Conservation (phyloP, 176 grass and related monocot species). For the Lolium multiflorum region DNA sequence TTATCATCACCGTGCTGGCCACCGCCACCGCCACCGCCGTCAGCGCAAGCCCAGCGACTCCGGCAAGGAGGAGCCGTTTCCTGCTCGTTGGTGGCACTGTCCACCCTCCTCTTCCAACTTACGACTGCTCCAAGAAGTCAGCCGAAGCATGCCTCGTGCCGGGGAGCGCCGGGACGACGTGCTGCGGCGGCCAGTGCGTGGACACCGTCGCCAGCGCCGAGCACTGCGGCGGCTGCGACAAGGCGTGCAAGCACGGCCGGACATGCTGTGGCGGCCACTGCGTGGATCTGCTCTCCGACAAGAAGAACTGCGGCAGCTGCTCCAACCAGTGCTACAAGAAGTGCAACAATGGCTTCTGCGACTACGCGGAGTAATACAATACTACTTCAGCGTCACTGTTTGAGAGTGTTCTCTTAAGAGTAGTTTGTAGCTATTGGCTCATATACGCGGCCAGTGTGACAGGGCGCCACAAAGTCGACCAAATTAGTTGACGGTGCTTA, state of each 20-base stretch:
- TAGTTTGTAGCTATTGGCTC: too few species aligned
- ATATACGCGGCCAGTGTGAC: not conserved
- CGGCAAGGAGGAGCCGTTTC: constrained; percentile 27
- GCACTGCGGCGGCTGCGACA: constrained; percentile 15
- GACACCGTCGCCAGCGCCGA: not conserved
- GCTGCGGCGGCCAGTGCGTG: constrained; percentile 40
- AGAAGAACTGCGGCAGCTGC: constrained; percentile 41
- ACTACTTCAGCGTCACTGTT: not conserved
- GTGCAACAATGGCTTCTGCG: constrained; percentile 15
- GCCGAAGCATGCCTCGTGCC: constrained; percentile 31
- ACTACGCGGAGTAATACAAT: not conserved
- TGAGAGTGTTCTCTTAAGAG: not conserved
- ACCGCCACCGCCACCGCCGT: not conserved
- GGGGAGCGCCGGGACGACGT: constrained; percentile 15
- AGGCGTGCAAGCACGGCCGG: constrained; percentile 5
- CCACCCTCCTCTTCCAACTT: not conserved
- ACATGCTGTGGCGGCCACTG: constrained; percentile 40
- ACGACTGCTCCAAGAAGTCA: constrained; percentile 35
- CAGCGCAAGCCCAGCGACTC: not conserved
- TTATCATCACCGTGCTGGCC: not conserved
- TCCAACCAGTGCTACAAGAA: constrained; percentile 4
- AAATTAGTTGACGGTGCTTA: not conserved
- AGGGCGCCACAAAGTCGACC: not conserved
- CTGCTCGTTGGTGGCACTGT: not conserved
- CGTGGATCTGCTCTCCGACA: constrained; percentile 30